Conservation (phyloP, 1,284 basidiomycete species). For the Bjerkandera adusta region DNA sequence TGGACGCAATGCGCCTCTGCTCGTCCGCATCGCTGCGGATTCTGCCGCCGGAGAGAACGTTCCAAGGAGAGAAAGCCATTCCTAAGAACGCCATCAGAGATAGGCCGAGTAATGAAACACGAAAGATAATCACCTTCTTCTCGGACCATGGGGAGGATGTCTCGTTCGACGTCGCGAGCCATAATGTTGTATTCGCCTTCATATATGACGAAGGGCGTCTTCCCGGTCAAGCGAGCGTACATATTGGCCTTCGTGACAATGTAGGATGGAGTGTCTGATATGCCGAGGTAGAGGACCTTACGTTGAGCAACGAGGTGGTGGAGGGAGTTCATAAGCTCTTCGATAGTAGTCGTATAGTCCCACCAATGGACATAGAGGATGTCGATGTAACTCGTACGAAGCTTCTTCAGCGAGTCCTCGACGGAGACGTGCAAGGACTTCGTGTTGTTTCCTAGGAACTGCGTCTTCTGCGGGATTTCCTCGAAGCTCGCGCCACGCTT, state of each 20-base stretch:
- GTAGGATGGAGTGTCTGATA: conserved; percentile 30
- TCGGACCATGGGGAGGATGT: conserved; percentile 59
- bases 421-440: conserved; percentile 10
- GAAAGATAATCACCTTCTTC: conserved; percentile 13
- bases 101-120: background rate
- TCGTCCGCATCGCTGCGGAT: conserved; percentile 31
- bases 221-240: conserved; percentile 36
- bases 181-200: conserved; percentile 53
- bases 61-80: conserved; percentile 29
- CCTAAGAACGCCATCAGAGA: conserved; percentile 1
- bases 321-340: conserved; percentile 12
- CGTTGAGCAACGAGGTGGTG: conserved; percentile 7
- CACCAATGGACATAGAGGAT: conserved; percentile 12
- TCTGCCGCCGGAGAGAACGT: conserved; percentile 31
- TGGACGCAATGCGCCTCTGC: conserved; percentile 2
- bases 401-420: conserved; percentile 6
- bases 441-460: conserved; percentile 4
- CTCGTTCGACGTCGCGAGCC: conserved; percentile 51
- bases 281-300: conserved; percentile 18
- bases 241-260: conserved; percentile 27
- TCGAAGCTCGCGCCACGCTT: conserved; percentile 21
- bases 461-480: conserved; percentile 20
- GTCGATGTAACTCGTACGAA: conserved; percentile 10
- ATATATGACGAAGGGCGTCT: conserved; percentile 51
- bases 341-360: conserved; percentile 8